Evolutionary conservation across 371 early-diverging fungal species (phyloP).

Genomic region (Homolaphlyctis polyrhiza): DNA sequence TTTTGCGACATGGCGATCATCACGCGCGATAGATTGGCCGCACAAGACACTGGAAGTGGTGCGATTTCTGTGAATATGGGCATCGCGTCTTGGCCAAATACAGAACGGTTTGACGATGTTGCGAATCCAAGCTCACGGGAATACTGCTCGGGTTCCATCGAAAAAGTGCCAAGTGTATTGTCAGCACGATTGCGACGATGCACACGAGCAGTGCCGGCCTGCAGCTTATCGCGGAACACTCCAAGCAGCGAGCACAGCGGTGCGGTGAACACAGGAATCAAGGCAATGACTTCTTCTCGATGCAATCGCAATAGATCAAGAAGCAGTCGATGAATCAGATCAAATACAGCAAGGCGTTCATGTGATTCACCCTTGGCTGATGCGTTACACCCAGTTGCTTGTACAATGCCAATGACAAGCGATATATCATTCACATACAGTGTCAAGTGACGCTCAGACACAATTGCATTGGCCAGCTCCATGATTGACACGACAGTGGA

Average conservation of each 20-base stretch:
- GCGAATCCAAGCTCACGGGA: too few species aligned
- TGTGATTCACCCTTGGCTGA: background rate
- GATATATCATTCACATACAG: background rate
- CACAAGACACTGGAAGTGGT: background rate
- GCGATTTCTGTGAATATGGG: background rate
- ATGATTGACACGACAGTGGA: background rate
- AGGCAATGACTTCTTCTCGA: conserved; percentile 15
- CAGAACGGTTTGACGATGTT: too few species aligned
- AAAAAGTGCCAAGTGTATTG: background rate
- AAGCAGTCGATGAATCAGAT: conserved; percentile 23
- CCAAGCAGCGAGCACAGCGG: conserved; percentile 3
- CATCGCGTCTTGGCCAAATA: background rate
- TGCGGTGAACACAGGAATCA: conserved; percentile 18
- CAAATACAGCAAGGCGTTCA: conserved; percentile 6
- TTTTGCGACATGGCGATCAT: conserved; percentile 43
- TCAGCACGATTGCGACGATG: background rate
- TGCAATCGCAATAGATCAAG: conserved; percentile 19
- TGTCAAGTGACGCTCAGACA: background rate
- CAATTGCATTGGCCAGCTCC: background rate
- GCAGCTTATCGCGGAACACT: background rate
- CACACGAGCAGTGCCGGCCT: background rate
- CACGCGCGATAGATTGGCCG: conserved; percentile 45
- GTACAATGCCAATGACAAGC: background rate
- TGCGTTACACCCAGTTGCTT: background rate
- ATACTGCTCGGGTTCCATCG: background rate